A percentile compares a stretch with the other conserved stretches of the same genome.
phyloP scores from a whole-genome alignment of 2,329 filamentous ascomycete species.

The Penicillium italicum region DNA sequence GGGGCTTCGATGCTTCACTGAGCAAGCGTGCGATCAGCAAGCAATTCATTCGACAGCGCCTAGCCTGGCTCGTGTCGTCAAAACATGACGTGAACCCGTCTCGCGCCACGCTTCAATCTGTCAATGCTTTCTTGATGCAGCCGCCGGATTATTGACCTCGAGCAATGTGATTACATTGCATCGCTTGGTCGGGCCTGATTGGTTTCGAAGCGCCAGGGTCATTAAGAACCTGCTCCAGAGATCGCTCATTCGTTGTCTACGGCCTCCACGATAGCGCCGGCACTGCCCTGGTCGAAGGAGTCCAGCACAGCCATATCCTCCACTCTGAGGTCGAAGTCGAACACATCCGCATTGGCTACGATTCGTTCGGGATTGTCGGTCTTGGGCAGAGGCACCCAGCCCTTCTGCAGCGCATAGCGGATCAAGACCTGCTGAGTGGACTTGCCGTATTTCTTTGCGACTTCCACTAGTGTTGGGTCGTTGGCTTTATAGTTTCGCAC shows the following conservation, averaged over 20 bases:
- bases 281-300: conserved; percentile 48
- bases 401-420: conserved; percentile 78
- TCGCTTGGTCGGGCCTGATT: conserved; percentile 7
- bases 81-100: conserved; percentile 80
- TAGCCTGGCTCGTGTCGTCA: conserved; percentile 78
- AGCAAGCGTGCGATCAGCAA: conserved; percentile 59
- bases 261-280: conserved; percentile 48
- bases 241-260: conserved; percentile 42
- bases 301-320: conserved; percentile 58
- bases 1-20: conserved; percentile 29
- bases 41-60: conserved; percentile 66
- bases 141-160: conserved; percentile 33
- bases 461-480: conserved; percentile 60
- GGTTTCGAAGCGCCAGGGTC: conserved; percentile 6
- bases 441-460: conserved; percentile 70
- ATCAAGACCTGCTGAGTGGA: conserved; percentile 73
- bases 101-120: conserved; percentile 78
- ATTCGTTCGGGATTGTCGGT: conserved; percentile 67
- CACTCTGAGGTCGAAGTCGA: conserved; percentile 54
- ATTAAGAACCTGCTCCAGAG: not conserved
- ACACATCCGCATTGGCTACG: conserved; percentile 61
- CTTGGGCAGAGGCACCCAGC: conserved; percentile 69
- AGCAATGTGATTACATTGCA: conserved; percentile 1
- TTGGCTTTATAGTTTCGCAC: conserved; percentile 68
- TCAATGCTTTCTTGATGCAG: conserved; percentile 83